A percentile compares a stretch with the other conserved stretches of the same genome.
Conservation (phyloP, 371 early-diverging fungal genomes). For the Apophysomyces sp. region DNA sequence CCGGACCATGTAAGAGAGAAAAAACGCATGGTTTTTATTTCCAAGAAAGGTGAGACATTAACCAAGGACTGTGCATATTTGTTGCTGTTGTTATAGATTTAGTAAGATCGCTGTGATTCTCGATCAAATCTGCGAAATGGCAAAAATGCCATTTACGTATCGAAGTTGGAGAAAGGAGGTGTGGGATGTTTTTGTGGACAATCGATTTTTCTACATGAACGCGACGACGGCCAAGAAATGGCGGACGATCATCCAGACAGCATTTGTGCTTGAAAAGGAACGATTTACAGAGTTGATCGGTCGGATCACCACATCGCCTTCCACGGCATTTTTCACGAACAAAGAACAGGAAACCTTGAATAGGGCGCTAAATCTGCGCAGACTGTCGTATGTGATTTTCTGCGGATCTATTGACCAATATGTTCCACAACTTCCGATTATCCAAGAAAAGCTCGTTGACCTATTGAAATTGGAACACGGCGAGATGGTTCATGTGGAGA, state of each 20-base stretch:
- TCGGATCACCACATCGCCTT: constrained; percentile 74
- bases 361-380: constrained; percentile 68
- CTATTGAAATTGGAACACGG: constrained; percentile 69
- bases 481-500: constrained; percentile 77
- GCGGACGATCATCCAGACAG: constrained; percentile 65
- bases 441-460: constrained; percentile 91
- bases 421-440: constrained; percentile 71
- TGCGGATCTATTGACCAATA: constrained; percentile 79
- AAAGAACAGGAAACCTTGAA: constrained; percentile 77
- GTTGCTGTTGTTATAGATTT: constrained; percentile 7
- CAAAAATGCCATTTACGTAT: constrained; percentile 64
- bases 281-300: constrained; percentile 68
- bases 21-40: not conserved
- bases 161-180: constrained; percentile 79
- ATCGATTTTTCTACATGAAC: constrained; percentile 70
- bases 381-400: constrained; percentile 80
- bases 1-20: constrained; percentile 31
- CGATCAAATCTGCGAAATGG: constrained; percentile 56
- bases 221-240: constrained; percentile 56
- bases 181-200: constrained; percentile 79
- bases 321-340: constrained; percentile 77
- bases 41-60: not conserved
- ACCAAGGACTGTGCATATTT: not conserved
- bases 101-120: constrained; percentile 37
- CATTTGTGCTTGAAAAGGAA: constrained; percentile 73